Conservation (phyloP, 2,329 filamentous ascomycete species). For the Colletotrichum ledebouriae region DNA sequence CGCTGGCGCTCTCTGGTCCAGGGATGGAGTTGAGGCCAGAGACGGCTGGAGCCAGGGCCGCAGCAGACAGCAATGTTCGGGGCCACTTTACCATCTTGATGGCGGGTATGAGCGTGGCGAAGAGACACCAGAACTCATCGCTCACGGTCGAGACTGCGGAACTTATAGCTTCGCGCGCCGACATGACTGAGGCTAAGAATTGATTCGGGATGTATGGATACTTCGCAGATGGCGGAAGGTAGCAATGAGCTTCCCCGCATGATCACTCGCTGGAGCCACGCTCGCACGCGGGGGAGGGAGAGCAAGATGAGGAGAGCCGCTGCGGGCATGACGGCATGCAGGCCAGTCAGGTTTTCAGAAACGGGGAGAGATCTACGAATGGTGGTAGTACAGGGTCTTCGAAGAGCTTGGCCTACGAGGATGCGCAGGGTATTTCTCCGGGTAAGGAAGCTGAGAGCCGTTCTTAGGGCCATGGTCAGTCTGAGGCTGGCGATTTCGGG, state of each 20-base stretch:
- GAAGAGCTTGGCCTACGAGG: slow-evolving; percentile 26
- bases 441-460: not conserved
- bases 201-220: not conserved
- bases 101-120: slow-evolving; percentile 11
- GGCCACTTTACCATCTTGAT: slow-evolving; percentile 12
- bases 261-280: not conserved
- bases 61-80: slow-evolving; percentile 5
- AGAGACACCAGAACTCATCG: slow-evolving; percentile 30
- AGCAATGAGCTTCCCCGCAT: slow-evolving; percentile 34
- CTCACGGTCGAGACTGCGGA: slow-evolving; percentile 12
- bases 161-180: slow-evolving; percentile 12
- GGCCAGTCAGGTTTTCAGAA: slow-evolving; percentile 21
- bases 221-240: not conserved
- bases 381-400: slow-evolving; percentile 5
- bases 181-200: slow-evolving; percentile 24
- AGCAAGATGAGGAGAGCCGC: slow-evolving; percentile 2
- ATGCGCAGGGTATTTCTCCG: slow-evolving; percentile 4
- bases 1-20: slow-evolving; percentile 25
- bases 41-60: not conserved
- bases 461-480: not conserved
- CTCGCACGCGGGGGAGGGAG: slow-evolving; percentile 7
- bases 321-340: slow-evolving; percentile 35
- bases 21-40: slow-evolving; percentile 19
- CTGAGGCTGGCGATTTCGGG: not conserved
- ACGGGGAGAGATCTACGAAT: slow-evolving; percentile 31